Conservation (phyloP, 2,329 filamentous ascomycete species). For the Phyllosticta ampelicida region DNA sequence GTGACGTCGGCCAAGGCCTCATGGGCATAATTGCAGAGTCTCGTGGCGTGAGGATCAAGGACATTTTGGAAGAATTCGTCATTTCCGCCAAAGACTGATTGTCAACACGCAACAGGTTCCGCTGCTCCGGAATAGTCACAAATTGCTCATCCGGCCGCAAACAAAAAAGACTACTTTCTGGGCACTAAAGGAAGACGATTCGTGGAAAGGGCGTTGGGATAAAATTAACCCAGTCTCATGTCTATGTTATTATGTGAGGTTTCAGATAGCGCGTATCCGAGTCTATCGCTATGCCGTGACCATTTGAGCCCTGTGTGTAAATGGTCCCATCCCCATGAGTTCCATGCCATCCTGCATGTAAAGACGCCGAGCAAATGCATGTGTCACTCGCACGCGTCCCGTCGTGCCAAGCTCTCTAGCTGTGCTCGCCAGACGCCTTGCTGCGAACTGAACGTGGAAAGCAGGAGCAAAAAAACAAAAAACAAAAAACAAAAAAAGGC, state of each 20-base stretch:
- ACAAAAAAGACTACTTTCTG: too few species aligned
- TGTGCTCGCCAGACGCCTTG: slow-evolving; percentile 7
- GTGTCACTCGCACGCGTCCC: not conserved
- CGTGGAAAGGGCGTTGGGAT: not conserved
- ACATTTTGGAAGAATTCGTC: slow-evolving; percentile 39
- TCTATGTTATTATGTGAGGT: not conserved
- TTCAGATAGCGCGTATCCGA: not conserved
- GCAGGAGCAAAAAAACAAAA: not conserved
- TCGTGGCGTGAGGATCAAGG: slow-evolving; percentile 43
- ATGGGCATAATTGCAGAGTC: slow-evolving; percentile 58
- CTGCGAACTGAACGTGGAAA: slow-evolving; percentile 1
- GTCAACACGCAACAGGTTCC: not conserved
- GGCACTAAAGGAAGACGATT: too few species aligned
- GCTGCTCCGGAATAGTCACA: too few species aligned
- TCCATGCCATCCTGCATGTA: not conserved
- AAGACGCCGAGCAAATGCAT: slow-evolving; percentile 10
- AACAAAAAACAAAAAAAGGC: not conserved
- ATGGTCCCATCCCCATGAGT: not conserved
- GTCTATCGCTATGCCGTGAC: slow-evolving; percentile 8
- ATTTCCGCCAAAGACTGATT: slow-evolving; percentile 34
- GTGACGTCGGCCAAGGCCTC: slow-evolving; percentile 55
- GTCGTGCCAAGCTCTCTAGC: not conserved
- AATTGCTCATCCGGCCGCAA: too few species aligned
- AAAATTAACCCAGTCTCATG: not conserved
- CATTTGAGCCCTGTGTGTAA: not conserved